Evolutionary conservation across 208 protist genomes (phyloP).

Genomic region (Entamoeba nuttalli): DNA sequence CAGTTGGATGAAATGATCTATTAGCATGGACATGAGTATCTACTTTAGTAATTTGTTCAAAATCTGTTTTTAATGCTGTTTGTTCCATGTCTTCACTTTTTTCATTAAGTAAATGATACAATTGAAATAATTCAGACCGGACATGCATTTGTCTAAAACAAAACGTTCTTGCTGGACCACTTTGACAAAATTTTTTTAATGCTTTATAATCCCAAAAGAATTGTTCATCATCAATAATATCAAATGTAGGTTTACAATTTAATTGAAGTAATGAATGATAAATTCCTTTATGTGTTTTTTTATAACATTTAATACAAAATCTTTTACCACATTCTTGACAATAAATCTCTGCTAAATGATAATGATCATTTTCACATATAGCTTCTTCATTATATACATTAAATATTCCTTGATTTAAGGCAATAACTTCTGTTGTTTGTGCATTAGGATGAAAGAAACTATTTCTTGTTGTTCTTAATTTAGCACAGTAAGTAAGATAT

Average conservation of each 20-base stretch:
- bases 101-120: neutral
- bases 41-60: slow-evolving; percentile 65
- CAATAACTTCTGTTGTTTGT: neutral
- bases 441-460: neutral
- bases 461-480: neutral
- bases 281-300: neutral
- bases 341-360: neutral
- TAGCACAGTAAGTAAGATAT: neutral
- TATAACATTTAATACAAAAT: neutral
- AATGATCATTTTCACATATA: neutral
- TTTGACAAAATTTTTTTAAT: neutral
- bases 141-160: neutral
- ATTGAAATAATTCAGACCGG: neutral
- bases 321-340: neutral
- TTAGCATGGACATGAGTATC: slow-evolving; percentile 86
- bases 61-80: neutral
- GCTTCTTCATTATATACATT: neutral
- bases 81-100: neutral
- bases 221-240: neutral
- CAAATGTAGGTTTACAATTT: neutral
- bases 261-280: neutral
- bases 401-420: neutral
- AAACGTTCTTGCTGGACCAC: neutral
- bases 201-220: neutral
- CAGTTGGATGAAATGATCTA: slow-evolving; percentile 70